Base-by-base conservation (phyloP, 1,139 yeast genomes). In the Debaryomyces sp. region DNA sequence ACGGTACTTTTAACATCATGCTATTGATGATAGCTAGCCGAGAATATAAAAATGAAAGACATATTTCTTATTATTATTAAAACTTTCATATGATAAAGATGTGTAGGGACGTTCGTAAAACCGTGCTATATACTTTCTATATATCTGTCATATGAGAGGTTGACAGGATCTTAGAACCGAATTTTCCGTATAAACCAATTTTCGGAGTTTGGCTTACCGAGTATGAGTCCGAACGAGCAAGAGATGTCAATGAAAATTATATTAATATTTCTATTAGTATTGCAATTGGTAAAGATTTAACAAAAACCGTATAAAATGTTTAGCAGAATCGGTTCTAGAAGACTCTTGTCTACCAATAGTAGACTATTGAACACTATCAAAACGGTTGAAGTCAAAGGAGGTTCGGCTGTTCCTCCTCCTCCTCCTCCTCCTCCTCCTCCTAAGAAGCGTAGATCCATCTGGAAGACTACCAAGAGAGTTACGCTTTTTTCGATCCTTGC, bases 381-480 rank as follows among this genome's bases (percentile, higher is more conserved):
- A 24, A 45, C 51, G 8, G 27, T 41, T 44, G 42, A 42, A 23
- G 24, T 27, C 10, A 35, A 24, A 33, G 30, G 36, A 32, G 38
- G 27, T 37, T 43, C 51, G 48, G 46, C n/a, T 48, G 49, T 27
- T 45, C 50, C 50, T 36, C 49, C 43, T 10, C 54, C 45, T 45
- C 49, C 43, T n/a, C 50, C 50, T 36, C 49, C 43, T 45, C 50
- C 50, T 36, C 49, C 43, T 12, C 30, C 39, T 23, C 39, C 45
- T 15, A 10, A 26, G 2, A 24, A 24, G 15, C 24, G 7, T 22
- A 24, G 38, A 17, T 33, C 39, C 7, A 54, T 66, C 8, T 63
- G 76, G 67, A 68, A 60, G 45, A 67, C 61, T 51, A 58, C 75
- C 41, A 66, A 66, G 47, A 59, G 67, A 40, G 54, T 65, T 15